A percentile compares a stretch with the other conserved stretches of the same genome.
These are phyloP conservation scores for Boechera retrofracta DNA, from an alignment of 345 rosid species.

Conservation along the genomic window DNA sequence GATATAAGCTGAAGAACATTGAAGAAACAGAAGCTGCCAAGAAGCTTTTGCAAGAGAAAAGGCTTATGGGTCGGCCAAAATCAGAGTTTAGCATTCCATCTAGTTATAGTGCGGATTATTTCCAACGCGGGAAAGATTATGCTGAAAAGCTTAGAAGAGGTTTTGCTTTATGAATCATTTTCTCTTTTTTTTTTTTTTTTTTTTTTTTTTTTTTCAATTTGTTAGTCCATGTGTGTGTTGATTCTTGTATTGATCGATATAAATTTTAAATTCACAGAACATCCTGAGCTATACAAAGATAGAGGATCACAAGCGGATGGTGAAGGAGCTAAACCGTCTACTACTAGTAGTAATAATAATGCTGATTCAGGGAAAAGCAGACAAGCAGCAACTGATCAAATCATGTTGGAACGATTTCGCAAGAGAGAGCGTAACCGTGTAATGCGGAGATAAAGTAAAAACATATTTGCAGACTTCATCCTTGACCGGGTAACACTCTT, in stretches of 20 bases:
- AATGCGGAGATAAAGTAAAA: conserved; percentile 70
- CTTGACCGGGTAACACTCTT: conserved; percentile 18
- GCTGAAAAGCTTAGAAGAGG: conserved; percentile 97
- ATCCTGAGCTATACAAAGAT: conserved; percentile 94
- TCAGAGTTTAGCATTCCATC: conserved; percentile 83
- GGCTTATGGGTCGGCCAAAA: conserved; percentile 75
- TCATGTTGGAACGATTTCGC: conserved; percentile 92
- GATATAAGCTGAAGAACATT: conserved; percentile 89
- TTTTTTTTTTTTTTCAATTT: not conserved
- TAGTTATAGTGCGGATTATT: conserved; percentile 96
- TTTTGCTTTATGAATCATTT: conserved; percentile 30
- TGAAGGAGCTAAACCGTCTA: conserved; percentile 63
- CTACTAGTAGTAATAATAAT: conserved; percentile 37
- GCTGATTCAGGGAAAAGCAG: conserved; percentile 68
- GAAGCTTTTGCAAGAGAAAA: conserved; percentile 92
- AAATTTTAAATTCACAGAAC: conserved; percentile 56
- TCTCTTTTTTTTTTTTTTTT: not conserved
- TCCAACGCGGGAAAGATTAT: conserved; percentile 91
- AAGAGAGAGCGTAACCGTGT: conserved; percentile 92
- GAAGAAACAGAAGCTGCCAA: conserved; percentile 99
- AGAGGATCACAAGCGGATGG: conserved; percentile 52
- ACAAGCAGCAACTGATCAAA: conserved; percentile 95
- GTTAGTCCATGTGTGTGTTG: not conserved
- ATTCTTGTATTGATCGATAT: conserved; percentile 10
- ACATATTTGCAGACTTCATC: not conserved